These are phyloP conservation scores for Fusarium sp. DNA, from an alignment of 2,329 filamentous ascomycete species.

Conservation along the genomic window DNA sequence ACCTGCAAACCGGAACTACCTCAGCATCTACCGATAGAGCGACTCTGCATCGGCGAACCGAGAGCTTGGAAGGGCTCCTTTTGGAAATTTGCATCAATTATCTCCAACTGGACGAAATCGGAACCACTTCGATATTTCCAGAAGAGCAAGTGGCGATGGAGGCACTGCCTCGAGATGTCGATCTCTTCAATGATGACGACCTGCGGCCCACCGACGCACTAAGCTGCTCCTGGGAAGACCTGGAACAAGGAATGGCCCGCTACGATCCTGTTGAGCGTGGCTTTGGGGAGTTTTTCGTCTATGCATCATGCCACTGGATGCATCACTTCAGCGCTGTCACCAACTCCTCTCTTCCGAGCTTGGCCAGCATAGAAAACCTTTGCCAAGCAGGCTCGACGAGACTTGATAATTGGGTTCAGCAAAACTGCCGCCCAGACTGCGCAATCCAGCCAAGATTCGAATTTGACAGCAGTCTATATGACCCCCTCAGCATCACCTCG, in stretches of 20 bases:
- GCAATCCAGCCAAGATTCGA: conserved; percentile 46
- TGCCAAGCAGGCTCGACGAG: conserved; percentile 44
- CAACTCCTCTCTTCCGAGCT: conserved; percentile 24
- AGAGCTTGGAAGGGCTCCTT: conserved; percentile 38
- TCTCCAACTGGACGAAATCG: conserved; percentile 46
- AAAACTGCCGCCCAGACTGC: conserved; percentile 49
- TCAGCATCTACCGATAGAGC: neutral
- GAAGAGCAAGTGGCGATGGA: conserved; percentile 38
- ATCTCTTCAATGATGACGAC: conserved; percentile 41
- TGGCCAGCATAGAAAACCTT: conserved; percentile 37
- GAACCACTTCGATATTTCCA: conserved; percentile 43
- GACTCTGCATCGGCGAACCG: conserved; percentile 25
- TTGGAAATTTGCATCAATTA: conserved; percentile 46
- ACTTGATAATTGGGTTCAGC: conserved; percentile 49
- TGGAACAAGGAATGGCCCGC: conserved; percentile 48
- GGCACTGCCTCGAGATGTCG: conserved; percentile 17
- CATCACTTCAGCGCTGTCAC: conserved; percentile 46
- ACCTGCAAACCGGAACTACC: conserved; percentile 18
- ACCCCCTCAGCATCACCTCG: conserved; percentile 51
- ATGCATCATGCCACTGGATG: conserved; percentile 52
- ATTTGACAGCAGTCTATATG: conserved; percentile 48
- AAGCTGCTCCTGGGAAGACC: conserved; percentile 46
- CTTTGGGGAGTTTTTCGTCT: conserved; percentile 47
- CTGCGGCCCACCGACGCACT: conserved; percentile 32
- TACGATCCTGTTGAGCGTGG: conserved; percentile 40